These are phyloP conservation scores for Gynochthodes officinalis DNA, from an alignment of 257 asterid genomes.

Conservation along the genomic window DNA sequence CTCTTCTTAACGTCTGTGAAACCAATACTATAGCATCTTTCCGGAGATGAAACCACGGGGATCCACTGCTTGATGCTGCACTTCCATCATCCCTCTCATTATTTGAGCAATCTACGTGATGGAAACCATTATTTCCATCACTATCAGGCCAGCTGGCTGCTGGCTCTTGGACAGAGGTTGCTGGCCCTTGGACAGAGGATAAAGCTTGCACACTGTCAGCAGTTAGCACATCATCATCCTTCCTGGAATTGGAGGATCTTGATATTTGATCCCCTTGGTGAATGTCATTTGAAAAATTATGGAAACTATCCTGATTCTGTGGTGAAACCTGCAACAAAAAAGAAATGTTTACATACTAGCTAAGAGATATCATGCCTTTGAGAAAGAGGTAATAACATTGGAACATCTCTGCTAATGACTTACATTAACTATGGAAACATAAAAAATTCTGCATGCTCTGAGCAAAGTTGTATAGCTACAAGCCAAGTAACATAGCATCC, in stretches of 20 bases:
- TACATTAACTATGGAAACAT: background rate
- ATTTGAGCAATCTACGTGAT: constrained; percentile 34
- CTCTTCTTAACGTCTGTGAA: constrained; percentile 82
- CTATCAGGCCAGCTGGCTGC: constrained; percentile 35
- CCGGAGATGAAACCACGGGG: constrained; percentile 84
- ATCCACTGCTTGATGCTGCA: constrained; percentile 94
- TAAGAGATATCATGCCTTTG: background rate
- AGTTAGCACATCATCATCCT: constrained; percentile 39
- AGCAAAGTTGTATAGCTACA: background rate
- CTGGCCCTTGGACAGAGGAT: constrained; percentile 40
- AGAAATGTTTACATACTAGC: background rate
- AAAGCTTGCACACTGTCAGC: constrained; percentile 32
- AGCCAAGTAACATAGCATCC: background rate
- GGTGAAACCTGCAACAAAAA: constrained; percentile 35
- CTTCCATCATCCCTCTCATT: constrained; percentile 86
- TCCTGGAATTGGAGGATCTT: constrained; percentile 36
- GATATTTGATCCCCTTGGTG: constrained; percentile 25
- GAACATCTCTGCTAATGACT: background rate
- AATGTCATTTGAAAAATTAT: background rate
- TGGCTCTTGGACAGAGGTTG: constrained; percentile 43
- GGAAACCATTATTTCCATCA: constrained; percentile 35
- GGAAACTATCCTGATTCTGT: background rate
- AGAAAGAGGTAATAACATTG: constrained; percentile 1
- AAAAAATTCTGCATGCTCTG: background rate
- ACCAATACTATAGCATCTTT: constrained; percentile 78